A percentile compares a stretch with the other conserved stretches of the same genome.
Evolutionary conservation across 148 eudicot genomes (phyloP).

Genomic region (Cornus controversa): DNA sequence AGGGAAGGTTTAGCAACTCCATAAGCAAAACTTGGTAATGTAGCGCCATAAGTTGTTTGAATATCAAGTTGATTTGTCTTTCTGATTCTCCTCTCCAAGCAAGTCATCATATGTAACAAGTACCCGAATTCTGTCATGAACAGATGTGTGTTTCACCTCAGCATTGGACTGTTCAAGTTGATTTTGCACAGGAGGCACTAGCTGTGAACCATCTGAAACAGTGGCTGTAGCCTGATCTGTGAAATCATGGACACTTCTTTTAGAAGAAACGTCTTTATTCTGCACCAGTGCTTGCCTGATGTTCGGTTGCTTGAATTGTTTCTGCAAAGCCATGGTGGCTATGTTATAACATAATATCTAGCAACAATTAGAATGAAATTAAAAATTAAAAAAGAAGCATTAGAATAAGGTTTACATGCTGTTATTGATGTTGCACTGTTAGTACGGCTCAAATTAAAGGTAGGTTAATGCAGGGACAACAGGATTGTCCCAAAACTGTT

Average conservation of each 20-base stretch:
- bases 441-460: too few relatives aligned
- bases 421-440: too few relatives aligned
- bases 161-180: constrained; percentile 11
- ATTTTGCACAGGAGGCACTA: constrained; percentile 11
- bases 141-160: constrained; percentile 37
- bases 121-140: constrained; percentile 55
- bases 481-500: too few relatives aligned
- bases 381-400: too few relatives aligned
- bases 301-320: constrained; percentile 31
- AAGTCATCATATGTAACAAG: constrained; percentile 79
- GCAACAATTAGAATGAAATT: too few relatives aligned
- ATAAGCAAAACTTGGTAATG: too few relatives aligned
- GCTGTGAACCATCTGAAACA: constrained; percentile 21
- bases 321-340: constrained; percentile 16
- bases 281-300: constrained; percentile 27
- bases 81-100: constrained; percentile 35
- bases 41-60: too few relatives aligned
- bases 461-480: too few relatives aligned
- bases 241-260: constrained; percentile 6
- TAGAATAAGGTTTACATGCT: too few relatives aligned
- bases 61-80: not conserved
- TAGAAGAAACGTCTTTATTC: constrained; percentile 17
- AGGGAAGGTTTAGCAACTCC: too few relatives aligned
- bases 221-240: constrained; percentile 13
- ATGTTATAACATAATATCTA: too few relatives aligned